These are phyloP conservation scores for Mycena floridula DNA, from an alignment of 768 basidiomycete genomes.

Conservation along the genomic window DNA sequence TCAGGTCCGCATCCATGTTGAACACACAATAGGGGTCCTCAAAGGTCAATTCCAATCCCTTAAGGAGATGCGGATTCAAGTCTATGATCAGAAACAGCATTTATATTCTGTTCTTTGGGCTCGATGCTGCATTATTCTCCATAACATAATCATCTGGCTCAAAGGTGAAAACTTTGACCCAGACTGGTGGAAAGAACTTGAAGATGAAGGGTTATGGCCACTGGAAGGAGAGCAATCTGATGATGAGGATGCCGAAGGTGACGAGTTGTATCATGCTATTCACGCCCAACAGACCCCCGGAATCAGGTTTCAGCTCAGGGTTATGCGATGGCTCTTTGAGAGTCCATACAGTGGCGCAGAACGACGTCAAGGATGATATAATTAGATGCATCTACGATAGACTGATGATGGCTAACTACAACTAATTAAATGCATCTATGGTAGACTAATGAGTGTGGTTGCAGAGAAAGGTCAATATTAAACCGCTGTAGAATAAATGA, in stretches of 20 bases:
- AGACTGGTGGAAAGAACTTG: too few relatives aligned
- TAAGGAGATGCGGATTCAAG: conserved; percentile 10
- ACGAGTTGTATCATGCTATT: not conserved
- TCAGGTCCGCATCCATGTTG: conserved; percentile 9
- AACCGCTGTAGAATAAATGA: too few relatives aligned
- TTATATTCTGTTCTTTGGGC: conserved; percentile 12
- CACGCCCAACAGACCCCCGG: not conserved
- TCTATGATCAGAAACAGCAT: conserved; percentile 9
- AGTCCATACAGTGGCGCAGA: not conserved
- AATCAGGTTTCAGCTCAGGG: not conserved
- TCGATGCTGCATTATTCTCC: conserved; percentile 12
- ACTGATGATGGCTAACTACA: too few relatives aligned
- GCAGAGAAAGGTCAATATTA: too few relatives aligned
- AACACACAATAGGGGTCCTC: conserved; percentile 21
- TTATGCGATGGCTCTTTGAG: not conserved
- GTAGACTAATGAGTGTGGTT: too few relatives aligned
- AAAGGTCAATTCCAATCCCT: conserved; percentile 22
- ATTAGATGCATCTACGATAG: not conserved
- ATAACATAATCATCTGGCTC: conserved; percentile 12
- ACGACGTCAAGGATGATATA: not conserved
- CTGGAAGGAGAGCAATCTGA: not conserved
- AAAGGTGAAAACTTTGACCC: conserved; percentile 3
- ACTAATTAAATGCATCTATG: too few relatives aligned
- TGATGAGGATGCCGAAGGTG: not conserved
- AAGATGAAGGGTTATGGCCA: too few relatives aligned